Evolutionary conservation across 2,329 filamentous ascomycete genomes (phyloP).

Genomic region (Mycosphaerelloides madeirae): DNA sequence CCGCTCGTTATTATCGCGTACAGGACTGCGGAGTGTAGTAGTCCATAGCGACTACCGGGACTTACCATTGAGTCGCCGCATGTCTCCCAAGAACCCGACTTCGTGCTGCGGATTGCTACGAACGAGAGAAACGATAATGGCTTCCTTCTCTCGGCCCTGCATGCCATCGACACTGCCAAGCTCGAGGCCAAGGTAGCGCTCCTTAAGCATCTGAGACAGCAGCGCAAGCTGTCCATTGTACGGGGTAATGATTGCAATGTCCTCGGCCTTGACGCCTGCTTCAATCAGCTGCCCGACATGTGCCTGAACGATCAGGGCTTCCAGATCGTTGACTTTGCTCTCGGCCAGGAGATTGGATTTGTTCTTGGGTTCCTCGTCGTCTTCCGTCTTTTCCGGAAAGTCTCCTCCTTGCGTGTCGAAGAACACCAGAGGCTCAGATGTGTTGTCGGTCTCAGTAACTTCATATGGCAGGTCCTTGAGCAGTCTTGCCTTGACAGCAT

Average conservation of each 20-base stretch:
- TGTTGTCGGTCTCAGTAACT: conserved; percentile 78
- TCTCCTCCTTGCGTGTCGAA: conserved; percentile 95
- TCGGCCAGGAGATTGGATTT: conserved; percentile 58
- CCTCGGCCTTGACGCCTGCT: conserved; percentile 72
- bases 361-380: conserved; percentile 58
- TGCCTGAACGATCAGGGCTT: conserved; percentile 71
- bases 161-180: conserved; percentile 97
- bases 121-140: conserved; percentile 87
- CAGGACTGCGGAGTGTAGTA: neutral
- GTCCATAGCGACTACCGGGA: conserved; percentile 10
- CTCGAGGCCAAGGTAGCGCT: conserved; percentile 77
- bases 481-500: conserved; percentile 68
- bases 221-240: conserved; percentile 91
- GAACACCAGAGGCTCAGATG: conserved; percentile 80
- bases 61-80: conserved; percentile 84
- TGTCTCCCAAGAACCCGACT: conserved; percentile 90
- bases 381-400: conserved; percentile 65
- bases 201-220: conserved; percentile 70
- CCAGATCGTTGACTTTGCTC: conserved; percentile 89
- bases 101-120: conserved; percentile 81
- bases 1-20: neutral
- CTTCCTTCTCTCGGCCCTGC: conserved; percentile 95
- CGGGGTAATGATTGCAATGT: conserved; percentile 90
- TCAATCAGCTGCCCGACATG: conserved; percentile 74
- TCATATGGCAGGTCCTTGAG: conserved; percentile 74